Evolutionary conservation across 2,329 filamentous ascomycete genomes (phyloP).

Genomic region (Cladosporium cucumerinum): DNA sequence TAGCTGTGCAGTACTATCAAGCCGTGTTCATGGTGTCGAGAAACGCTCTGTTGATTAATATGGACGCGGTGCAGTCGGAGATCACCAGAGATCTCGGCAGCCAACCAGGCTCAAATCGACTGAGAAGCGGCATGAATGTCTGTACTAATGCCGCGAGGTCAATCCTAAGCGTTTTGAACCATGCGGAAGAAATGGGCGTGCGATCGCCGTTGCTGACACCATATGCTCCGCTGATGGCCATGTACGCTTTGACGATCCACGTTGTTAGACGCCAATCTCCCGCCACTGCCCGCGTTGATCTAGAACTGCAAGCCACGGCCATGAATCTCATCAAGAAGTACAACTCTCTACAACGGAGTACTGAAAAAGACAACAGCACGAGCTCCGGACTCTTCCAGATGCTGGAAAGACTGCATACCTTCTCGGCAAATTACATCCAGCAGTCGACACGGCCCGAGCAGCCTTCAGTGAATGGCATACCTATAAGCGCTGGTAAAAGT

Average conservation of each 20-base stretch:
- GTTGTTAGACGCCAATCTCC: conserved; percentile 8
- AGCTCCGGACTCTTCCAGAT: background rate
- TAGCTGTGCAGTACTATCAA: conserved; percentile 9
- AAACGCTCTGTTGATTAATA: conserved; percentile 5
- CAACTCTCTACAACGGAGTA: background rate
- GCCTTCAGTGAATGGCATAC: background rate
- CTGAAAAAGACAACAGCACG: background rate
- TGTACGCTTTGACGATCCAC: conserved; percentile 8
- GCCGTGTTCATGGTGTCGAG: conserved; percentile 1
- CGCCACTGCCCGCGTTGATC: background rate
- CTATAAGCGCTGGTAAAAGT: background rate
- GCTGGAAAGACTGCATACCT: background rate
- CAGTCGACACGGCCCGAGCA: background rate
- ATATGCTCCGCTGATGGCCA: conserved; percentile 4
- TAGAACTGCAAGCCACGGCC: conserved; percentile 7
- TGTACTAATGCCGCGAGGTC: conserved; percentile 5
- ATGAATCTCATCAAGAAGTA: conserved; percentile 3
- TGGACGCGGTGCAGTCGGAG: background rate
- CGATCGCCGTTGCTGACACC: background rate
- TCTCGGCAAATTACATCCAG: background rate
- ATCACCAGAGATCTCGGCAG: background rate
- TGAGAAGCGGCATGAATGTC: conserved; percentile 5
- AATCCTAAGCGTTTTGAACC: conserved; percentile 1
- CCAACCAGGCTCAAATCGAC: background rate
- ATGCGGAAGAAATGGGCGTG: background rate